Base-by-base conservation (phyloP, 2,329 filamentous ascomycete species). In the Exophiala lecanii-corni region DNA sequence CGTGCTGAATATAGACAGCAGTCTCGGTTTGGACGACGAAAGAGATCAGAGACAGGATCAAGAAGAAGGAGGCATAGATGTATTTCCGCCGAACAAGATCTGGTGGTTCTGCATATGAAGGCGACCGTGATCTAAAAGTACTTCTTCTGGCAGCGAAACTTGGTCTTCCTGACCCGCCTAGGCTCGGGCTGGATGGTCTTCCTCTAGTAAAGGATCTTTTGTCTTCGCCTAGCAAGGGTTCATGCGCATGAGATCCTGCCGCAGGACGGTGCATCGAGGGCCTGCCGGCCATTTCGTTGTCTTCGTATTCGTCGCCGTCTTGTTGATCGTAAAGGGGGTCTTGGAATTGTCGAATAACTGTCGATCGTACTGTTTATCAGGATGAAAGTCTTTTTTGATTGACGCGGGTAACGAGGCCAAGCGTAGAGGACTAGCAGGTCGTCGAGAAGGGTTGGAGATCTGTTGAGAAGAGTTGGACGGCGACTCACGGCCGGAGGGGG, bases 11-110 rank as follows among this genome's bases (percentile, higher is more conserved):
- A 68, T 96, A 89, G 7, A 94, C 82, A 9, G 89, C 91, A 41
- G 94, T 88, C 72, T 97, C 91, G 3, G 92, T 97, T 75, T 98
- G 92, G 4, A 95, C 73, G 36, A 88, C 87, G 63, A 98, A 98
- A 60, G 86, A 84, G 46, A 94, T 70, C 59, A 98, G 73, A 60
- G 86, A 92, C 55, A 96, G 62, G 20, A 84, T 67, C 48, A 98
- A 74, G 65, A 96, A 96, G 54, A 89, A 78, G 39, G 78, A 82
- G 2, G 92, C 91, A 61, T 91, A 87, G 17, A 85, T 83, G 67
- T 98, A 97, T 66, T 88, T 88, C 61, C 79, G 84, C 60, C 79
- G 78, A 25, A 86, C 89, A 32, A 81, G 82, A 47, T 75, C 67
- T 52, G 76, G 76, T 13, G 79, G 75, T 54, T 77, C 72, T 25